Evolutionary conservation across 2,329 filamentous ascomycete genomes (phyloP), one percentile per base, ranked within the genome.

Genomic region (Arachnomyces sp.): DNA sequence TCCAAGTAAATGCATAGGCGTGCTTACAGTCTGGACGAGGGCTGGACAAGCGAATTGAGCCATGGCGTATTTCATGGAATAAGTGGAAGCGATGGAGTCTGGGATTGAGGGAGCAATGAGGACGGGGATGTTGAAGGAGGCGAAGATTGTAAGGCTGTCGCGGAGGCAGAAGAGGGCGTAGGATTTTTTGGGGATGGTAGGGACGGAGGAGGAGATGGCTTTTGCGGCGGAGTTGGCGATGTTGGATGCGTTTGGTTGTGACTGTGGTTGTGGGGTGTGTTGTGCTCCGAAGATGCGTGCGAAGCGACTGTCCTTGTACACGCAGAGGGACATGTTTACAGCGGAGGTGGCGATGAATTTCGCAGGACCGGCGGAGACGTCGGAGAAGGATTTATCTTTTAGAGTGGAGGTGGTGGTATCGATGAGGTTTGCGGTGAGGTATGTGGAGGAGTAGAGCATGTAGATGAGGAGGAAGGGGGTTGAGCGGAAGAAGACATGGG

Each of bases 291-390:
- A 94, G 55, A 94, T 75, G 54, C 79, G 77, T 1, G 86, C 86
- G 60, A 90, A 94, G 45, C 82, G 78, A 53, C 81, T 81, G 66
- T 94, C 89, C 63, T 94, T 95, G 73, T 92, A 87, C 34, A 94
- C 78, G 62, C 86, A 87, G 28, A 94, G 72, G 6, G 79, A 77
- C 62, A 94, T 81, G 65, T 95, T 96, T 40, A 88, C 79, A n/a
- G 76, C 66, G 12, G 79, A 84, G 1, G 86, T 90, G 37, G 84
- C 80, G 52, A 79, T 67, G 66, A 96, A 95, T 60, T 95, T 95
- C 45, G 76, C 64, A 0, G 80, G 74, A 41, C 88, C 88, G 7
- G 83, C 72, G 1, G 85, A 89, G 20, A 86, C 80, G 50, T 54
- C 54, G 7, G 52, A 67, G 5, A 83, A 75, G 28, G 79, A 68